Conservation (phyloP, 495 filamentous ascomycete species). For the Penicillium argentinense region DNA sequence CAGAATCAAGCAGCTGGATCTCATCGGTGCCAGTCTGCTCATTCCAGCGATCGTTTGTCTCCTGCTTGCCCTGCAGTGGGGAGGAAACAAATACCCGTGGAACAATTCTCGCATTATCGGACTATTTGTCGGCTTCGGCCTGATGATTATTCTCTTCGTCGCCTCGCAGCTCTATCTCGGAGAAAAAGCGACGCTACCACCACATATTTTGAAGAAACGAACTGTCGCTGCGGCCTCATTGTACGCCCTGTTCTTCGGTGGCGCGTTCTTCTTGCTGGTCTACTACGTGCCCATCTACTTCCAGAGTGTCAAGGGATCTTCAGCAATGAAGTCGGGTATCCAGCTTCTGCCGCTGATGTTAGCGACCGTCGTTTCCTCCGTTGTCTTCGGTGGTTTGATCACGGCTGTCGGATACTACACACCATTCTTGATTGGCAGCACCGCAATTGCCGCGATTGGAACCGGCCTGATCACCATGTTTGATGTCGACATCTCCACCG, state of each 20-base stretch:
- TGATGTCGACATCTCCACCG: slow-evolving; percentile 35
- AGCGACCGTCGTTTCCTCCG: slow-evolving; percentile 32
- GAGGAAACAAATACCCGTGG: slow-evolving; percentile 40
- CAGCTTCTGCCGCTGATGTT: slow-evolving; percentile 37
- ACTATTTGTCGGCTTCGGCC: slow-evolving; percentile 34
- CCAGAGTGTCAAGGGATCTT: slow-evolving; percentile 59
- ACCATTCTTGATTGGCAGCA: slow-evolving; percentile 60
- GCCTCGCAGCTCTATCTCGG: slow-evolving; percentile 22
- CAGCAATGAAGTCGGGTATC: slow-evolving; percentile 62
- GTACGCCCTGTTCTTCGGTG: slow-evolving; percentile 54
- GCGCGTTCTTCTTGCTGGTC: slow-evolving; percentile 37
- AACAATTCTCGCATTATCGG: slow-evolving; percentile 31
- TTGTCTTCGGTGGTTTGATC: slow-evolving; percentile 49
- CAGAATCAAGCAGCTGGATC: slow-evolving; percentile 32
- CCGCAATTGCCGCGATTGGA: slow-evolving; percentile 57
- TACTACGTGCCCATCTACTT: slow-evolving; percentile 49
- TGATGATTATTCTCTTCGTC: slow-evolving; percentile 33
- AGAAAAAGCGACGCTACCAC: slow-evolving; percentile 32
- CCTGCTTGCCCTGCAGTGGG: slow-evolving; percentile 45
- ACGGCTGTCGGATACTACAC: slow-evolving; percentile 66
- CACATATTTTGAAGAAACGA: slow-evolving; percentile 43
- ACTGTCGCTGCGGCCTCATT: slow-evolving; percentile 48
- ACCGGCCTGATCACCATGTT: slow-evolving; percentile 65
- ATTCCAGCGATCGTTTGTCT: slow-evolving; percentile 40
- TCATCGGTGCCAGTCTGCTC: slow-evolving; percentile 33